phyloP scores from a whole-genome alignment of 352 stramenopile species.

The Pythium sp. region DNA sequence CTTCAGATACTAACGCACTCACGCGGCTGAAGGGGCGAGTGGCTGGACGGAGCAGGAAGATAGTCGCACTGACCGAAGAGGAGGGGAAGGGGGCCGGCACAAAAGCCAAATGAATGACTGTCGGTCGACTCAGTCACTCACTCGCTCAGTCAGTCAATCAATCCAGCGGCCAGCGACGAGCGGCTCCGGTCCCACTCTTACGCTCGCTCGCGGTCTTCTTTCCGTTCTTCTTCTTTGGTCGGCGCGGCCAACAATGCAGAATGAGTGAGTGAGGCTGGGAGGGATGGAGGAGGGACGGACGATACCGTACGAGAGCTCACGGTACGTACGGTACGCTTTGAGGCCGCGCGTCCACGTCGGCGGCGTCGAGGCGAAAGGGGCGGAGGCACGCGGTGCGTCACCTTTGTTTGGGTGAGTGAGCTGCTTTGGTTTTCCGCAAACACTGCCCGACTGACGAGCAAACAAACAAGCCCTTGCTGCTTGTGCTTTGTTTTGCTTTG shows the following conservation, averaged over 20 bases:
- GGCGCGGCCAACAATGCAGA: not conserved
- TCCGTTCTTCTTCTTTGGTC: not conserved
- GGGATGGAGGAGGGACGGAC: not conserved
- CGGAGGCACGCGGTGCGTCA: conserved; percentile 3
- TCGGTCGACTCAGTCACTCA: not conserved
- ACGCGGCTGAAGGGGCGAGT: conserved; percentile 2
- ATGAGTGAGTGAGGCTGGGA: not conserved
- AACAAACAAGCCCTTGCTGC: not conserved
- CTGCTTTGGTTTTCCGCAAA: not conserved
- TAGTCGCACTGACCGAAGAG: not conserved
- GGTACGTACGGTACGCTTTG: not conserved
- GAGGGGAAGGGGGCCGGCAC: not conserved
- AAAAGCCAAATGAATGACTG: not conserved
- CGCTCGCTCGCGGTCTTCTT: not conserved
- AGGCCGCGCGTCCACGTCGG: conserved; percentile 6
- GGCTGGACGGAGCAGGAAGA: not conserved
- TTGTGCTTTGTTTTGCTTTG: no score
- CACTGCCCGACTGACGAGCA: not conserved
- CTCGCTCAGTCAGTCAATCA: conserved; percentile 1
- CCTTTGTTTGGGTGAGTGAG: not conserved
- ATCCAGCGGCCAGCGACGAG: conserved; percentile 9
- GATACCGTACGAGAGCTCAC: not conserved
- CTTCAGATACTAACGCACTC: not conserved
- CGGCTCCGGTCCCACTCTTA: conserved; percentile 14
- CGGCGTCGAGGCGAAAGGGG: conserved; percentile 8